phyloP scores from a whole-genome alignment of 1,284 basidiomycete species.

The Schizophyllum commune region DNA sequence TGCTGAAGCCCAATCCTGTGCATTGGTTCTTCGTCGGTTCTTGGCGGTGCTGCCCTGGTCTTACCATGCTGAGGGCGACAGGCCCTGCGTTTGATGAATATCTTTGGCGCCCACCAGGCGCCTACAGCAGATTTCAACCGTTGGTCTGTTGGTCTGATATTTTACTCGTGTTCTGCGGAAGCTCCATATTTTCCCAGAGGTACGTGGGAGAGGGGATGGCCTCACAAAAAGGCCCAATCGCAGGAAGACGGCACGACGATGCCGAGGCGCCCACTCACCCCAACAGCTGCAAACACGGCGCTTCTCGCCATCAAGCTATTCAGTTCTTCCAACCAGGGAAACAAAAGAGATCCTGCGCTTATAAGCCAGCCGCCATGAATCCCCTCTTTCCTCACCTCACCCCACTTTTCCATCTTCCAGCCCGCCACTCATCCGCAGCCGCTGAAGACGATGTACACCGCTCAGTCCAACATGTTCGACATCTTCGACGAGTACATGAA shows the following conservation, averaged over 20 bases:
- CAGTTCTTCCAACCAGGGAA: not conserved
- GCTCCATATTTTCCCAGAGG: not conserved
- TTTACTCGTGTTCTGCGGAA: not conserved
- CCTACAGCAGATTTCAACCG: too few relatives aligned
- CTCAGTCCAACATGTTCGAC: not conserved
- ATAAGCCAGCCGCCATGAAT: not conserved
- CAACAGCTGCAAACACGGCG: not conserved
- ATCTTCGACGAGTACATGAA: not conserved
- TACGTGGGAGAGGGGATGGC: not conserved
- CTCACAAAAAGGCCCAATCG: not conserved
- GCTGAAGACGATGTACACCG: not conserved
- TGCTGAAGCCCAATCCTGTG: too few relatives aligned
- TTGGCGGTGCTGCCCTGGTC: too few relatives aligned
- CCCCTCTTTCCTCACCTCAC: not conserved
- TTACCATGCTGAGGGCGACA: too few relatives aligned
- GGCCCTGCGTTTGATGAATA: too few relatives aligned
- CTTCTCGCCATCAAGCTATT: not conserved
- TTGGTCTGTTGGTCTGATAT: not conserved
- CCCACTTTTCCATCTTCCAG: not conserved
- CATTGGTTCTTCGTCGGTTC: too few relatives aligned
- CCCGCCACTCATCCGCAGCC: not conserved
- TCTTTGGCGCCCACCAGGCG: too few relatives aligned
- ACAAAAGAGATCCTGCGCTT: not conserved
- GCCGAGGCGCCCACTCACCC: not conserved
- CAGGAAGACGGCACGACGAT: not conserved